phyloP scores from a whole-genome alignment of 2,329 filamentous ascomycete genomes.

The Trichothecium roseum region DNA sequence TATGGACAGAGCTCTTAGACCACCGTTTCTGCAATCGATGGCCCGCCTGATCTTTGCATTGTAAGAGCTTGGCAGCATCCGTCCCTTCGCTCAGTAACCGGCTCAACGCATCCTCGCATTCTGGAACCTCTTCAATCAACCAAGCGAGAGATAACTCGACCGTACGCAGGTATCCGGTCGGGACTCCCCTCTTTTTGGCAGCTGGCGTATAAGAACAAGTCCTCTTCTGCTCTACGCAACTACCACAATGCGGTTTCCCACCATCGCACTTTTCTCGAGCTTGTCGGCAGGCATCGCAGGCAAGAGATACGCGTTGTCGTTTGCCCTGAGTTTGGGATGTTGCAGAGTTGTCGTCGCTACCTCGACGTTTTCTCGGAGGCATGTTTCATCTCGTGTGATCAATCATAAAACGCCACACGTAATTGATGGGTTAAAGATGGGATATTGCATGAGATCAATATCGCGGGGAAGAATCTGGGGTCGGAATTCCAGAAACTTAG shows the following conservation, averaged over 20 bases:
- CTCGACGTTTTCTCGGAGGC: too few relatives aligned
- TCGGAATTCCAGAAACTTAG: not conserved
- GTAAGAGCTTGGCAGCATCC: too few relatives aligned
- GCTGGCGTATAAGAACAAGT: constrained; percentile 62
- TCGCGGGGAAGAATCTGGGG: not conserved
- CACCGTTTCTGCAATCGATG: not conserved
- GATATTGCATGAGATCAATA: too few relatives aligned
- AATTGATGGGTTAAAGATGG: too few relatives aligned
- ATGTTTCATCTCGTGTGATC: too few relatives aligned
- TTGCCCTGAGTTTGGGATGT: too few relatives aligned
- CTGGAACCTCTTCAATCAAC: constrained; percentile 52
- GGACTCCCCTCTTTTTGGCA: constrained; percentile 67
- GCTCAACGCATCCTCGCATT: constrained; percentile 47
- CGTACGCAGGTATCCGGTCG: constrained; percentile 69
- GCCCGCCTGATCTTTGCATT: constrained; percentile 18
- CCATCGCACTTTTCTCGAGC: constrained; percentile 67
- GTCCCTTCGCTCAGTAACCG: constrained; percentile 43
- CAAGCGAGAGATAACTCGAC: constrained; percentile 60
- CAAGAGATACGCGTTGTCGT: constrained; percentile 55
- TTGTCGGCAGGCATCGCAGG: constrained; percentile 58
- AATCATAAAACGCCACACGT: too few relatives aligned
- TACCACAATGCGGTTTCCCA: constrained; percentile 53
- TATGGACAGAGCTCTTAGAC: too few relatives aligned
- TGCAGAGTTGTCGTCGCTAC: too few relatives aligned
- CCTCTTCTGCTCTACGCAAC: constrained; percentile 53